Evolutionary conservation across 306 rosid species (phyloP).

Genomic region (Fragaria nilgerrensis): DNA sequence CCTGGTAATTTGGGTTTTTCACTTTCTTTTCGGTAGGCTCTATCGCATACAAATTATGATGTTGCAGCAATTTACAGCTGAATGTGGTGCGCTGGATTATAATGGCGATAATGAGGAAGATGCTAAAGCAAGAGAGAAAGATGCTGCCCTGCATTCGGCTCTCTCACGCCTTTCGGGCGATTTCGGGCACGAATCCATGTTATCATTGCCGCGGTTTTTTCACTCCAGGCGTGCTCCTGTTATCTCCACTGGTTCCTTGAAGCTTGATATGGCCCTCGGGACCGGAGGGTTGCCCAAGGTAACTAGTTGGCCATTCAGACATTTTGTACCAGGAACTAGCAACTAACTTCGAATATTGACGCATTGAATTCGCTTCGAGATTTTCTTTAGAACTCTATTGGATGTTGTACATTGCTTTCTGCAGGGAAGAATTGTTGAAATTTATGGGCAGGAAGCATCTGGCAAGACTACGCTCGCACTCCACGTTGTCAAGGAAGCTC

Average conservation of each 20-base stretch:
- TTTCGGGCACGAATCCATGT: conserved; percentile 61
- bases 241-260: conserved; percentile 72
- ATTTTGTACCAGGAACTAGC: not conserved
- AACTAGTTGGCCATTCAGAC: not conserved
- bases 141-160: conserved; percentile 57
- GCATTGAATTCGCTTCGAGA: too few relatives aligned
- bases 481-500: conserved; percentile 84
- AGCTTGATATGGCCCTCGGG: conserved; percentile 86
- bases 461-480: conserved; percentile 93
- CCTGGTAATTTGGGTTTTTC: conserved; percentile 22
- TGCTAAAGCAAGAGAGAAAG: conserved; percentile 57
- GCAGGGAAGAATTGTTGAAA: conserved; percentile 89
- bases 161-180: conserved; percentile 60
- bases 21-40: not conserved
- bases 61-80: conserved; percentile 9
- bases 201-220: conserved; percentile 55
- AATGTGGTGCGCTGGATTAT: conserved; percentile 30
- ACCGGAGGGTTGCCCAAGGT: conserved; percentile 90
- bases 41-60: too few relatives aligned
- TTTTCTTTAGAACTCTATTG: not conserved
- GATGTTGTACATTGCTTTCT: conserved; percentile 3
- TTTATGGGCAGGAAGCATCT: conserved; percentile 83
- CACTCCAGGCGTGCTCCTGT: conserved; percentile 50
- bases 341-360: too few relatives aligned
- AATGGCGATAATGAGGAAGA: conserved; percentile 45